Conservation (phyloP, 768 basidiomycete genomes). For the Lyophyllum atratum region DNA sequence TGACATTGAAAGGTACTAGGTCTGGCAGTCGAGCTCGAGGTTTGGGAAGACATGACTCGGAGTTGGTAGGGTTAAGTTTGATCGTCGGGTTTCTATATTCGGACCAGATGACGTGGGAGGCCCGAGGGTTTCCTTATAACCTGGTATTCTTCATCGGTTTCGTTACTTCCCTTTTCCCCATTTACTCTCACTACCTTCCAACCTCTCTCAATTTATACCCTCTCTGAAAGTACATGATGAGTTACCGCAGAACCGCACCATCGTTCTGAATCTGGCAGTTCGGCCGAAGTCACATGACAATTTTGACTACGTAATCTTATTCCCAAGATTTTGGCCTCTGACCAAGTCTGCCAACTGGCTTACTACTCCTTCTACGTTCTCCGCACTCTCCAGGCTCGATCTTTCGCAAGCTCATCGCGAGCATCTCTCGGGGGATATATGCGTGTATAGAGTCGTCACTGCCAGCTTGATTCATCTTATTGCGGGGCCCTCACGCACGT, state of each 20-base stretch:
- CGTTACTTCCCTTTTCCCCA: neutral
- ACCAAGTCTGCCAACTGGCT: too few species aligned
- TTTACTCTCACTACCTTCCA: neutral
- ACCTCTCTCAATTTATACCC: too few species aligned
- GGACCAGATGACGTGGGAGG: neutral
- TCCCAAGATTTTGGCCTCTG: too few species aligned
- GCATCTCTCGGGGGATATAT: neutral
- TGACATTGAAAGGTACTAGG: too few species aligned
- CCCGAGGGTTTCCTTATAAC: neutral
- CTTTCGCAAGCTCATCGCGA: neutral
- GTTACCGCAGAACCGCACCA: too few species aligned
- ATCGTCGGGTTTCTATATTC: neutral
- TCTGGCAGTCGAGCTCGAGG: too few species aligned
- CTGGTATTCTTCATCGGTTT: neutral
- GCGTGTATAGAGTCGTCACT: neutral
- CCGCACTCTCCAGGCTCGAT: neutral
- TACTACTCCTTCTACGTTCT: neutral
- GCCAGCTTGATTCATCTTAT: neutral
- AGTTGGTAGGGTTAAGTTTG: neutral
- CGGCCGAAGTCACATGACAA: too few species aligned
- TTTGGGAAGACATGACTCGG: too few species aligned
- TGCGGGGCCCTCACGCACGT: neutral
- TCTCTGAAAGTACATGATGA: too few species aligned
- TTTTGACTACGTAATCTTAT: too few species aligned
- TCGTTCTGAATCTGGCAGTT: too few species aligned